phyloP scores from a whole-genome alignment of 1,284 basidiomycete species.

The Pseudomicrostroma phylloplanum region DNA sequence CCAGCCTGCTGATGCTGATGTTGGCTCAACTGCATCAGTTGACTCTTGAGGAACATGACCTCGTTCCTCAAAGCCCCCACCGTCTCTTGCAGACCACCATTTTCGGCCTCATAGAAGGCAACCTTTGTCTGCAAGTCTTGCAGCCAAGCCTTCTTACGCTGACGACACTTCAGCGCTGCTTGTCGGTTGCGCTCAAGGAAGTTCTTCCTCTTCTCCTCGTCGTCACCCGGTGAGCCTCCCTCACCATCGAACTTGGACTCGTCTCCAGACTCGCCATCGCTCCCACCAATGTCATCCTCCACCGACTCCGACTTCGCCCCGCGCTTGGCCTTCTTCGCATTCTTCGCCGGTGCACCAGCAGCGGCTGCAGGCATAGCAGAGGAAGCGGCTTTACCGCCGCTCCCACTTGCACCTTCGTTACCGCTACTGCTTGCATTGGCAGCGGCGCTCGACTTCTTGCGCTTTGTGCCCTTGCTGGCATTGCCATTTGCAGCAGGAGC shows the following conservation, averaged over 20 bases:
- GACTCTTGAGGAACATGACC: constrained; percentile 50
- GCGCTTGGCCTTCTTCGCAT: constrained; percentile 47
- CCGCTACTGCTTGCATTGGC: not conserved
- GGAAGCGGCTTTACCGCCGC: constrained; percentile 10
- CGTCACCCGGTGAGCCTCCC: constrained; percentile 45
- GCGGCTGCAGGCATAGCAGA: no score
- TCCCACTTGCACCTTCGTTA: not conserved
- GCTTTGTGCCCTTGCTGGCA: constrained; percentile 23
- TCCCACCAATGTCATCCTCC: constrained; percentile 19
- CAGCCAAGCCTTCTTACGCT: constrained; percentile 97
- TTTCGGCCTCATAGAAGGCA: constrained; percentile 81
- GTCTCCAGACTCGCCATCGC: constrained; percentile 7
- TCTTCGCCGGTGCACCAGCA: no score
- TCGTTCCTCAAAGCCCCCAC: constrained; percentile 57
- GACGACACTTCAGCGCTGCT: constrained; percentile 94
- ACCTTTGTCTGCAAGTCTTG: constrained; percentile 85
- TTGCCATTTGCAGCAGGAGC: not conserved
- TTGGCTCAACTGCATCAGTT: constrained; percentile 34
- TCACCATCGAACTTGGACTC: constrained; percentile 16
- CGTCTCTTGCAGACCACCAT: constrained; percentile 71
- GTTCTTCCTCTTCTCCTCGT: constrained; percentile 45
- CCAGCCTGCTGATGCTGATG: constrained; percentile 1
- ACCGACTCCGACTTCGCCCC: constrained; percentile 40
- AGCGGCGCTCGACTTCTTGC: constrained; percentile 23
- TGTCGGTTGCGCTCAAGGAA: constrained; percentile 49